Conservation (phyloP, 148 eudicot genomes). For the Bassia scoparia region DNA sequence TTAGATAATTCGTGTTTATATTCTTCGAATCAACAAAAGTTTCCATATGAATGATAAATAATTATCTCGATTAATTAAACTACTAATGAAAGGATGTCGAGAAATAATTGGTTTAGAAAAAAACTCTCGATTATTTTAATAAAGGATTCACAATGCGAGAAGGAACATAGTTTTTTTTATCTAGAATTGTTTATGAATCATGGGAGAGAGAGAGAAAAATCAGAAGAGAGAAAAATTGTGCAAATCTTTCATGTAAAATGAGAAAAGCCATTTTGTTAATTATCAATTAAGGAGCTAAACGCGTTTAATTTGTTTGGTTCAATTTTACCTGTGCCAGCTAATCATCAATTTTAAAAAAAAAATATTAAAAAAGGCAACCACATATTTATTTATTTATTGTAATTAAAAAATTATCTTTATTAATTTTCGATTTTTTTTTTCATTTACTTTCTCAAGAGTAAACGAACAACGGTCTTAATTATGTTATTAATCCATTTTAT, state of each 20-base stretch:
- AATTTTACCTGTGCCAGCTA: slow-evolving; percentile 22
- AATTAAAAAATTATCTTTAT: too few species aligned
- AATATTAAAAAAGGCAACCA: not conserved
- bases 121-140: not conserved
- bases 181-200: not conserved
- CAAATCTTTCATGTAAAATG: not conserved
- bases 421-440: not conserved
- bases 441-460: not conserved
- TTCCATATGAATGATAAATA: too few species aligned
- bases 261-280: not conserved
- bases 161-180: not conserved
- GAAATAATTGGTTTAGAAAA: too few species aligned
- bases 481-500: too few species aligned
- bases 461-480: too few species aligned
- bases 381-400: not conserved
- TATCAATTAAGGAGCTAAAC: not conserved
- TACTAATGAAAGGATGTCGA: too few species aligned
- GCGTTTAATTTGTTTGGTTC: slow-evolving; percentile 13
- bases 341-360: not conserved
- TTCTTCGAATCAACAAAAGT: too few species aligned
- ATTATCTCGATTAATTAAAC: too few species aligned
- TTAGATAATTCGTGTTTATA: too few species aligned
- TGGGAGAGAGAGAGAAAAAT: not conserved
- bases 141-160: not conserved
- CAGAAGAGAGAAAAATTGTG: not conserved